Evolutionary conservation across 768 basidiomycete genomes (phyloP).

Genomic region (Candolleomyces efflorescens): DNA sequence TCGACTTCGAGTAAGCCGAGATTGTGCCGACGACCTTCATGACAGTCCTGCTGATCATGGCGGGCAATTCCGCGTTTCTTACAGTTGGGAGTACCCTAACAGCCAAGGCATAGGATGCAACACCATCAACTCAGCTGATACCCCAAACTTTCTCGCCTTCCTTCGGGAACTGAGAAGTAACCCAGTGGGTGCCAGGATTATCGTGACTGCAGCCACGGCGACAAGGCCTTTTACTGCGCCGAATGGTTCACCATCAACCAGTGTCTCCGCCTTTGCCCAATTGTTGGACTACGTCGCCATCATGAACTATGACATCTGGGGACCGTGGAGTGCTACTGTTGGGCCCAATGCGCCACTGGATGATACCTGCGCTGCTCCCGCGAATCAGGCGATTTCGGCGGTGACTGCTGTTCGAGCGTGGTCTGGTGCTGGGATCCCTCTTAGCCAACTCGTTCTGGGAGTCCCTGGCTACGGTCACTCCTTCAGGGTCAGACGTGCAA

Average conservation of each 20-base stretch:
- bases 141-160: conserved; percentile 76
- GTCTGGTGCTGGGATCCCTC: conserved; percentile 74
- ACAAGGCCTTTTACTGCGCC: conserved; percentile 37
- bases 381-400: conserved; percentile 69
- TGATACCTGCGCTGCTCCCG: conserved; percentile 63
- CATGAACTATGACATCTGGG: conserved; percentile 75
- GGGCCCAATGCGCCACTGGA: conserved; percentile 91
- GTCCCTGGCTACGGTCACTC: conserved; percentile 84
- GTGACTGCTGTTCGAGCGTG: conserved; percentile 67
- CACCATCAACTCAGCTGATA: conserved; percentile 53
- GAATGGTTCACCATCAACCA: conserved; percentile 51
- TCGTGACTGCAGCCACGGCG: conserved; percentile 47
- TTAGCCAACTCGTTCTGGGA: conserved; percentile 66
- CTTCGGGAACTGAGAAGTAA: conserved; percentile 64
- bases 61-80: not conserved
- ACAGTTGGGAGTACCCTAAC: conserved; percentile 86
- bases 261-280: conserved; percentile 70
- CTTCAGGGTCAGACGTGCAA: conserved; percentile 45
- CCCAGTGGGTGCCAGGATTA: conserved; percentile 49
- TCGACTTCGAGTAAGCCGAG: conserved; percentile 47
- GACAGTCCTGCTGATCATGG: not conserved
- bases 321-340: conserved; percentile 55
- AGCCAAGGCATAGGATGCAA: conserved; percentile 72
- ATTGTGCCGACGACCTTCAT: not conserved
- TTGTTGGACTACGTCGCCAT: conserved; percentile 52